phyloP scores from a whole-genome alignment of 108 stramenopile species.

The Skeletonema costatum region DNA sequence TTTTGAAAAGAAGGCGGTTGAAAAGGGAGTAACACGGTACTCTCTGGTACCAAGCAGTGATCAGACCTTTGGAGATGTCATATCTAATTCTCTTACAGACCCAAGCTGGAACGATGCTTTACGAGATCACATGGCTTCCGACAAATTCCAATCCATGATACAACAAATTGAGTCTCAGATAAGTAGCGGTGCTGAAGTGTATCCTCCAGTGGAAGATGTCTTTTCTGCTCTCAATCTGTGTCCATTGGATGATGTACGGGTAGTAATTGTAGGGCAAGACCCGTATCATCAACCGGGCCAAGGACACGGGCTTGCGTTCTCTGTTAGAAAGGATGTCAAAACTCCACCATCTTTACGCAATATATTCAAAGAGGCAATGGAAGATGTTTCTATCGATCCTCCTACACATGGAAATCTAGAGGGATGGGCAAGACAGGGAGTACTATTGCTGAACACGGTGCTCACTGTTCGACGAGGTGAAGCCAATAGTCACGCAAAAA shows the following conservation, averaged over 20 bases:
- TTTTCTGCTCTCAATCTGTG: conserved; percentile 93
- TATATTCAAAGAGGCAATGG: conserved; percentile 86
- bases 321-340: conserved; percentile 80
- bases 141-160: conserved; percentile 42
- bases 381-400: conserved; percentile 50
- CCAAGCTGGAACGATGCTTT: conserved; percentile 61
- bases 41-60: not conserved
- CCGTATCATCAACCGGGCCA: conserved; percentile 97
- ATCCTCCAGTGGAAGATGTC: conserved; percentile 79
- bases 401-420: conserved; percentile 79
- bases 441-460: conserved; percentile 95
- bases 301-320: conserved; percentile 88
- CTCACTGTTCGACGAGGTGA: conserved; percentile 91
- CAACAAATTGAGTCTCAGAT: conserved; percentile 32
- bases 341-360: conserved; percentile 94
- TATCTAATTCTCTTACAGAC: conserved; percentile 52
- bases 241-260: conserved; percentile 74
- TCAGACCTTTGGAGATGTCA: conserved; percentile 8
- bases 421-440: conserved; percentile 94
- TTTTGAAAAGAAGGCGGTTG: not conserved
- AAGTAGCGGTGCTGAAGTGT: conserved; percentile 61
- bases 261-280: conserved; percentile 99
- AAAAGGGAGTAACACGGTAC: not conserved
- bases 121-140: conserved; percentile 31
- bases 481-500: conserved; percentile 90